Evolutionary conservation across 257 asterid species (phyloP), one percentile per base, ranked within the genome.

Genomic region (Rhazya stricta): DNA sequence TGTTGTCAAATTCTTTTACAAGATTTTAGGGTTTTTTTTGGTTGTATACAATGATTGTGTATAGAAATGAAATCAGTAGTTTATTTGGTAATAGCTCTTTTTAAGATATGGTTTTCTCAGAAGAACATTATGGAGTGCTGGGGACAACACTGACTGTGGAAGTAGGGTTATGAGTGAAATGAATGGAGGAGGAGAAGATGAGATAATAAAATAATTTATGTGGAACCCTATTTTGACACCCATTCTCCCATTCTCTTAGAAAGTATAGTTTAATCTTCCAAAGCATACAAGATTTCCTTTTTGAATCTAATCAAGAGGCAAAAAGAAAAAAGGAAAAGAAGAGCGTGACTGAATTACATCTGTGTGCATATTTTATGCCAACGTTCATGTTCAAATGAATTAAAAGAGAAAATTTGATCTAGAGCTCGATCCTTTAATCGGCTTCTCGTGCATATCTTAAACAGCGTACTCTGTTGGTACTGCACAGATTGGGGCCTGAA

Each of bases 401-500:
- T n/a, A n/a, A n/a, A n/a, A 43, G 9, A 10, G 48, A 43, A 10
- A 43, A 43, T 7, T 43, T 6, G 8, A 43, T 0, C 48, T 1
- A 43, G 9, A 1, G 54, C 19, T 48, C 23, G 4, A 16, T 12
- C 19, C 21, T 12, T 16, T 48, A 7, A 57, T 57, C 32, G 2
- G 15, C 30, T 57, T 15, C 57, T 19, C 12, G 18, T 57, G 11
- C 53, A 41, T 0, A 23, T 39, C n/a, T 30, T 63, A 36, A 36
- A 7, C 34, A 37, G 29, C 9, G 43, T 69, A 46, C 74, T 69
- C 18, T 30, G 67, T 72, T 39, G 46, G 39, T 11, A 39, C 32
- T 42, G 63, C 42, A 69, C 9, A 67, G 42, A 50, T n/a, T n/a
- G 73, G 72, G 67, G 19, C 67, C 72, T 12, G 63, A 46, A 21